Conservation (phyloP, 371 early-diverging fungal species). For the Syncephalastrum racemosum region DNA sequence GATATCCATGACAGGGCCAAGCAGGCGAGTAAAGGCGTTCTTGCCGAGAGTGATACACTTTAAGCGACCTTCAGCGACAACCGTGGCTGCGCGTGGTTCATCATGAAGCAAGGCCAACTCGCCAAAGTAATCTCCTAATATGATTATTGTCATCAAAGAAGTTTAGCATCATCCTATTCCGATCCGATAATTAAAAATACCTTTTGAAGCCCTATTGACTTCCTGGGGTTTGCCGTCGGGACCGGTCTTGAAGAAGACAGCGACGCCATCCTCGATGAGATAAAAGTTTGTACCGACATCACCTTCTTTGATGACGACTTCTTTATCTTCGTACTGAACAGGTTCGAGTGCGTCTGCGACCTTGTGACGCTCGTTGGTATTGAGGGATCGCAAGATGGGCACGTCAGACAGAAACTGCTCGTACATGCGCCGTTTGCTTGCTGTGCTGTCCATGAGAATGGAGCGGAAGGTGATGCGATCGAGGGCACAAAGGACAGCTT, state of each 20-base stretch:
- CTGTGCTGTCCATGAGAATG: conserved; percentile 76
- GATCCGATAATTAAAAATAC: conserved; percentile 70
- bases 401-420: conserved; percentile 76
- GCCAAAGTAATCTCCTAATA: conserved; percentile 10
- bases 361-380: conserved; percentile 74
- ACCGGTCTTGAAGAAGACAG: conserved; percentile 38
- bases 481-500: conserved; percentile 80
- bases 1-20: conserved; percentile 93
- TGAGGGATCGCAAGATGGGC: conserved; percentile 62
- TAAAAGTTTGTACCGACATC: conserved; percentile 64
- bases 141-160: too few species aligned
- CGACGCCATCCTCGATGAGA: conserved; percentile 89
- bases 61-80: conserved; percentile 83
- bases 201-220: conserved; percentile 77
- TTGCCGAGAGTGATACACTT: conserved; percentile 93
- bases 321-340: conserved; percentile 62
- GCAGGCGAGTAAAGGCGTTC: conserved; percentile 88
- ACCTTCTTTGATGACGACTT: conserved; percentile 71
- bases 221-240: conserved; percentile 72
- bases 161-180: too few species aligned
- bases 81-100: conserved; percentile 90
- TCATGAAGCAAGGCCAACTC: conserved; percentile 93
- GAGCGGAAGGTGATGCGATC: conserved; percentile 80
- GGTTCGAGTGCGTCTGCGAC: conserved; percentile 84
- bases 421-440: conserved; percentile 75